phyloP scores from a whole-genome alignment of 106 monocot genomes.

The Hemerocallis citrina region DNA sequence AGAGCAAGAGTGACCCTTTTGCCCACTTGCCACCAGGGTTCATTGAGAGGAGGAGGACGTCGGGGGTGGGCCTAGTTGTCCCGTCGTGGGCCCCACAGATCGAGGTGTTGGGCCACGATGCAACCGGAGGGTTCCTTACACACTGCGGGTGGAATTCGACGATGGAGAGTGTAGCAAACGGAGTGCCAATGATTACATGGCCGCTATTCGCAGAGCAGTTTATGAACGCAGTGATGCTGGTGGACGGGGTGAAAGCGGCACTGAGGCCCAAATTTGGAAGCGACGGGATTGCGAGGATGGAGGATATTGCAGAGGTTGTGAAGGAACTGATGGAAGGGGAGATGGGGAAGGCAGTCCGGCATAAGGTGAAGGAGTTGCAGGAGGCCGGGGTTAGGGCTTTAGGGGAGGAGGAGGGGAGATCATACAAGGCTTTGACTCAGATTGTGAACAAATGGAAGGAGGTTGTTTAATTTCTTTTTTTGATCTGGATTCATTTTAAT shows the following conservation, averaged over 20 bases:
- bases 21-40: slow-evolving; percentile 15
- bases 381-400: slow-evolving; percentile 9
- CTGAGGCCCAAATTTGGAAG: slow-evolving; percentile 7
- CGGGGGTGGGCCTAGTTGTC: slow-evolving; percentile 20
- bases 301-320: slow-evolving; percentile 20
- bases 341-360: slow-evolving; percentile 18
- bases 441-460: slow-evolving; percentile 11
- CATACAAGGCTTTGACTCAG: slow-evolving; percentile 5
- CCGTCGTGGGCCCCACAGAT: slow-evolving; percentile 28
- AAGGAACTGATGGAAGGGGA: slow-evolving; percentile 32
- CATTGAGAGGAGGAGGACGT: slow-evolving; percentile 2
- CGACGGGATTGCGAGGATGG: slow-evolving; percentile 11
- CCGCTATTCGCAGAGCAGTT: slow-evolving; percentile 45
- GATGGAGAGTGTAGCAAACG: slow-evolving; percentile 31
- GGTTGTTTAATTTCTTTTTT: too few species aligned
- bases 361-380: slow-evolving; percentile 14
- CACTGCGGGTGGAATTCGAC: slow-evolving; percentile 66
- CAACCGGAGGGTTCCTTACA: slow-evolving; percentile 29
- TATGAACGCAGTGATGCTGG: slow-evolving; percentile 35
- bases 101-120: slow-evolving; percentile 2
- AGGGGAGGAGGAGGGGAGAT: slow-evolving; percentile 14
- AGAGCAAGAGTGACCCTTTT: slow-evolving; percentile 12
- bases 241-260: slow-evolving; percentile 19
- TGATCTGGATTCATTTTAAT: too few species aligned
- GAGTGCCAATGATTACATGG: slow-evolving; percentile 44